A percentile compares a stretch with the other conserved stretches of the same genome.
Evolutionary conservation across 345 rosid species (phyloP).

Genomic region (Bruguiera sexangula): DNA sequence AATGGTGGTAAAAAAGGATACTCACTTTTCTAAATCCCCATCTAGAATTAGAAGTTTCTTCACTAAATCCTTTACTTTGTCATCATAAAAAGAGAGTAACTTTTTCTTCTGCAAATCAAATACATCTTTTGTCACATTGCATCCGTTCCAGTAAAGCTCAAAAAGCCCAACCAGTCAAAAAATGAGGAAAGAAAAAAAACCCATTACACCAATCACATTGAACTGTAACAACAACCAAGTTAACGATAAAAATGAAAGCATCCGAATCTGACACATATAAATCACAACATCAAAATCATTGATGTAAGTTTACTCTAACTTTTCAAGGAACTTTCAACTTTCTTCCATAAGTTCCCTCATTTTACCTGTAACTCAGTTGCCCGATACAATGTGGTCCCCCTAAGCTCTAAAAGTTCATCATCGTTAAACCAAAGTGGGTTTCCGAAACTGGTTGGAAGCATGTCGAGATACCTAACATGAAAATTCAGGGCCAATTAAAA

Average conservation of each 20-base stretch:
- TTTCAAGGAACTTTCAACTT: no score
- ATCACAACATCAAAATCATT: no score
- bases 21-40: conserved; percentile 61
- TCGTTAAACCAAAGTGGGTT: conserved; percentile 88
- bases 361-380: conserved; percentile 79
- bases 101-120: conserved; percentile 61
- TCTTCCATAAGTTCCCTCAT: no score
- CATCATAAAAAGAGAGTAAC: conserved; percentile 54
- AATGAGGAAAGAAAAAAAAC: background rate
- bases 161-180: conserved; percentile 5
- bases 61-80: conserved; percentile 66
- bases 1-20: background rate
- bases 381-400: conserved; percentile 68
- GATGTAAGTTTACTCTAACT: no score
- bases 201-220: background rate
- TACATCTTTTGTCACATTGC: conserved; percentile 17
- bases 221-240: background rate
- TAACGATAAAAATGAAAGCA: background rate
- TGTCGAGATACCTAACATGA: conserved; percentile 66
- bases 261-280: no score
- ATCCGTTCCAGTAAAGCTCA: conserved; percentile 11
- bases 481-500: conserved; percentile 18
- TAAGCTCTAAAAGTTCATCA: conserved; percentile 69
- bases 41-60: conserved; percentile 67
- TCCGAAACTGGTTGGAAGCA: conserved; percentile 78